Evolutionary conservation across 805 yeast species (phyloP).

Genomic region (Saccharomycopsis capsularis): DNA sequence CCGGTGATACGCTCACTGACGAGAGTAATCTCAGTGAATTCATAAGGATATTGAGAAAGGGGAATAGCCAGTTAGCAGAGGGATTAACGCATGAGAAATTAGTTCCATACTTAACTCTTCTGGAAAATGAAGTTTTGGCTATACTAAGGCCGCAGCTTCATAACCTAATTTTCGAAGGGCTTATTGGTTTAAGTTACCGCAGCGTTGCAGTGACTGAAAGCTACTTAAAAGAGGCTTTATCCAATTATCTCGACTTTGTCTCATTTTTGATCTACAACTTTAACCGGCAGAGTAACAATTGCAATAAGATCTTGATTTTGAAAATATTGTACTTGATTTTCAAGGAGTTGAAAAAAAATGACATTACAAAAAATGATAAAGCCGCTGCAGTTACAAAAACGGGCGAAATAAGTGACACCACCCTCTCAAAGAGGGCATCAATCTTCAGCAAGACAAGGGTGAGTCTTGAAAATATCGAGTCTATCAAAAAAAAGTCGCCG

Average conservation of each 20-base stretch:
- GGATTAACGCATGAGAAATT: background rate
- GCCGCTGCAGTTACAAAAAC: background rate
- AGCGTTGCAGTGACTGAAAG: background rate
- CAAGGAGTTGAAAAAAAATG: conserved; percentile 14
- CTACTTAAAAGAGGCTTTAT: conserved; percentile 1
- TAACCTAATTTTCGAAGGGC: conserved; percentile 13
- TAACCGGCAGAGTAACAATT: conserved; percentile 48
- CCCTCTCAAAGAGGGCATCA: conserved; percentile 5
- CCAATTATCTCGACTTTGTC: conserved; percentile 33
- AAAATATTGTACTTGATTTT: conserved; percentile 44
- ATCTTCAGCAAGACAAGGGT: conserved; percentile 3
- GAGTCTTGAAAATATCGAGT: background rate
- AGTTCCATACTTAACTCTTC: conserved; percentile 2
- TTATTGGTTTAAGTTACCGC: conserved; percentile 14
- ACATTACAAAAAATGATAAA: background rate
- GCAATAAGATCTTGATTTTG: conserved; percentile 46
- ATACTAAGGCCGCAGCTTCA: conserved; percentile 12
- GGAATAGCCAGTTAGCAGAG: background rate
- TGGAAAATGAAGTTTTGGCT: conserved; percentile 9
- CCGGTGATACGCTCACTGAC: conserved; percentile 3
- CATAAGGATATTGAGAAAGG: conserved; percentile 6
- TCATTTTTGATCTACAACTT: conserved; percentile 47
- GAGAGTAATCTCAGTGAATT: conserved; percentile 8
- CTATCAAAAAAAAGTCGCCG: background rate
- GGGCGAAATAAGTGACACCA: too few species aligned